Evolutionary conservation across 176 grass and related monocot species (phyloP), one percentile per base, ranked within the genome.

Genomic region (Phragmites australis): DNA sequence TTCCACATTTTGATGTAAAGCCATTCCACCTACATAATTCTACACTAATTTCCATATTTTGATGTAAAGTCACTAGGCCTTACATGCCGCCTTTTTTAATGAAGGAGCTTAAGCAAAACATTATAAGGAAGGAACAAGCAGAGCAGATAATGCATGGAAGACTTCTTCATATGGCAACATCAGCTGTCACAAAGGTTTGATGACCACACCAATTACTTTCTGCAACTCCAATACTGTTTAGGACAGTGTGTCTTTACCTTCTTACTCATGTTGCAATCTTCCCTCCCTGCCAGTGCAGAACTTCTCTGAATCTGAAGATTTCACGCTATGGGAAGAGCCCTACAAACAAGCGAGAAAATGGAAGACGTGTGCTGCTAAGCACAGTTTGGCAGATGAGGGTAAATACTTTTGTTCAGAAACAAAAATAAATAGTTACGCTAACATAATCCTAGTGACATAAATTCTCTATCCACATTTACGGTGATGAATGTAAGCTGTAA

Each of bases 291-390:
- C 89, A 70, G 56, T 70, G 65, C 77, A 98, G 96, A 98, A 98
- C 84, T 56, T 50, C 63, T 78, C 74, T 54, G 77, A 19, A 14
- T 19, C 53, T 76, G 71, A n/a, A 18, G 46, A 44, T 70, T 89
- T 91, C 39, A 60, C 81, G n/a, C 23, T 82, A 37, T 93, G 90
- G 78, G 81, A 94, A 55, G 92, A 94, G 56, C 88, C 96, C 55
- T 83, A 91, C 90, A 55, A 74, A 42, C 92, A 83, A 30, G 68
- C 84, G 34, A 48, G 83, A 4, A 92, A 81, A 75, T 94, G 95
- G 95, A 98, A 26, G 57, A 90, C 95, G 79, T 98, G 95, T 59
- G 86, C 95, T 65, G 92, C 89, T 22, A 88, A 91, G 66, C 76
- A 65, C 59, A 89, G 74, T 32, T 61, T 80, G 70, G 25, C 40